Conservation (phyloP, 192 early-diverging fungal genomes). For the Entrophospora sp. region DNA sequence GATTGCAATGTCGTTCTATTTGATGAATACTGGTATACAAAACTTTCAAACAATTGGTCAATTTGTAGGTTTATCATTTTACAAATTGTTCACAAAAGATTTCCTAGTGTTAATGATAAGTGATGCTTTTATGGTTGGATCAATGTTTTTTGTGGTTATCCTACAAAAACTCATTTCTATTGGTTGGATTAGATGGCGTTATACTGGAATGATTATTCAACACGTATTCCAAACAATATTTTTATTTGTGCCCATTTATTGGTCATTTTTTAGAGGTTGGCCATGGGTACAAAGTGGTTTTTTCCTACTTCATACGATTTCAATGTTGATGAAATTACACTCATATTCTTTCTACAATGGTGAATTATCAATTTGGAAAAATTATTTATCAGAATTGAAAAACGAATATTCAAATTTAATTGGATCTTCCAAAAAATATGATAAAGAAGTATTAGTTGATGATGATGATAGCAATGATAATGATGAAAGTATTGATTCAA, state of each 20-base stretch:
- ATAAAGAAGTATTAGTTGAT: constrained; percentile 10
- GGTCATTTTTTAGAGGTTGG: constrained; percentile 66
- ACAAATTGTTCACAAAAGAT: constrained; percentile 52
- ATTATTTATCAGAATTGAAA: constrained; percentile 29
- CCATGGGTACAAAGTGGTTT: constrained; percentile 85
- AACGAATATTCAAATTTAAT: constrained; percentile 21
- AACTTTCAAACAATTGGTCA: constrained; percentile 50
- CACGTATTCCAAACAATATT: constrained; percentile 50
- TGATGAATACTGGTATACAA: constrained; percentile 49
- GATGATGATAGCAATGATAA: background rate
- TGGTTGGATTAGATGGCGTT: constrained; percentile 43
- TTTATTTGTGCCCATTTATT: constrained; percentile 47
- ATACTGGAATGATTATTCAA: constrained; percentile 46
- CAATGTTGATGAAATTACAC: constrained; percentile 95
- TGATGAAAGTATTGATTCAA: background rate
- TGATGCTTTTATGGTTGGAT: constrained; percentile 61
- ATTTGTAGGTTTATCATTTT: constrained; percentile 34
- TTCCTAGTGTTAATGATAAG: constrained; percentile 56
- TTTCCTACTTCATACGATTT: constrained; percentile 77
- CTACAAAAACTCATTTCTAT: constrained; percentile 45
- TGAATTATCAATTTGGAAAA: constrained; percentile 47
- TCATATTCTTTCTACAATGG: constrained; percentile 84
- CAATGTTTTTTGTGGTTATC: constrained; percentile 55
- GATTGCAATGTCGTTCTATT: constrained; percentile 67
- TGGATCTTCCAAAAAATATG: constrained; percentile 20